phyloP scores from a whole-genome alignment of 306 rosid species.

The Nissolia schottii region DNA sequence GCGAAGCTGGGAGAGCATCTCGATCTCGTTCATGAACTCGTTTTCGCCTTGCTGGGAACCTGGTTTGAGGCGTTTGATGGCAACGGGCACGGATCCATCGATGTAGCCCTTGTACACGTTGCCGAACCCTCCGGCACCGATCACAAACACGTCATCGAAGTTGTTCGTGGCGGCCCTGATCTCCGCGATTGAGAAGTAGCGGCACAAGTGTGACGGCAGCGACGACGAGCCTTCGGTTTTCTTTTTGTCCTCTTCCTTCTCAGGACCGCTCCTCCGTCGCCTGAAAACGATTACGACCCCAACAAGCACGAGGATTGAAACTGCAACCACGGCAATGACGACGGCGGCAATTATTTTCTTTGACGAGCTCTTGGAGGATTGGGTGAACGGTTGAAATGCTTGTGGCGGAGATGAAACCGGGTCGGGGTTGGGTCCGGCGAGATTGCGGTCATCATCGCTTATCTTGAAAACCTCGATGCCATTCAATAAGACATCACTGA shows the following conservation, averaged over 20 bases:
- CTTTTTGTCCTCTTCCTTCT: neutral
- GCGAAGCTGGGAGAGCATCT: too few species aligned
- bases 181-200: constrained; percentile 10
- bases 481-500: neutral
- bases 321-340: too few species aligned
- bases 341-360: too few species aligned
- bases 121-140: constrained; percentile 32
- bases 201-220: constrained; percentile 14
- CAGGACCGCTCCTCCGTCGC: too few species aligned
- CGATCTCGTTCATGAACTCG: constrained; percentile 17
- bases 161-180: constrained; percentile 20
- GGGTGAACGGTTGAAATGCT: neutral
- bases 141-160: constrained; percentile 11
- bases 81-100: neutral
- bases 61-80: neutral
- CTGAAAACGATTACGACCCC: too few species aligned
- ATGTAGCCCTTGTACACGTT: constrained; percentile 32
- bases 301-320: too few species aligned
- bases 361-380: neutral
- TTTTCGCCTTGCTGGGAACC: constrained; percentile 22
- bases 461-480: constrained; percentile 33
- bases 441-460: too few species aligned
- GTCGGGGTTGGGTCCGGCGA: too few species aligned
- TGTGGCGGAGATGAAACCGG: neutral
- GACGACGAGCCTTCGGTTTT: neutral